Base-by-base conservation (phyloP, 176 grass and related monocot genomes). In the Hordeum marinum region DNA sequence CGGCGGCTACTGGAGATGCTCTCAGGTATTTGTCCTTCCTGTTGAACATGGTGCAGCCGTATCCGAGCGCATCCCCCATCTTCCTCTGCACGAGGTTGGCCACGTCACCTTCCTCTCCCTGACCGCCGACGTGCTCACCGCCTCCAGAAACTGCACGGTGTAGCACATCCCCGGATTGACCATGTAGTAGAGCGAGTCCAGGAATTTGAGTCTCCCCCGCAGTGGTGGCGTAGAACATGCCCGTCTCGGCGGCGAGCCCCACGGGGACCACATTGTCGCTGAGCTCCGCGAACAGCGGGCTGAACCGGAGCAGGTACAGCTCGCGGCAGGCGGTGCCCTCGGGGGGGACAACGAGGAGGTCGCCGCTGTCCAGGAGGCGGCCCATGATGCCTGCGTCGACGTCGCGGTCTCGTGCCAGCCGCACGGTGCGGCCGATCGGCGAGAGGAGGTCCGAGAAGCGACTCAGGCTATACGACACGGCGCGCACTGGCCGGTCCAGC, bases 11-110 rank as follows among this genome's bases (percentile, higher is more conserved):
- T n/a, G n/a, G n/a, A n/a, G n/a, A n/a, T n/a, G n/a, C n/a, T n/a
- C n/a, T n/a, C n/a, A n/a, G 72, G 74, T 96, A 96, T 84, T 93
- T 96, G n/a, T 93, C 89, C 87, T 83, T 96, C 75, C 94, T 87
- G 7, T 87, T 96, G 32, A 96, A 76, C 69, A 83, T 86, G 29
- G 94, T 96, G 75, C 89, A 96, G 0, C 75, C 57, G 6, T 87
- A 96, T 0, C 94, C 91, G 0, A 96, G 68, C 25, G 91, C 94
- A 0, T 71, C 64, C 20, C 89, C 91, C 63, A 96, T 91, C 79
- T 78, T 34, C 20, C 27, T 66, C 85, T 96, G 91, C 62, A 96
- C 86, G 9, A 46, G 72, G 57, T 93, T 96, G 3, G 91, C 94
- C 43, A 90, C 6, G 10, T 89, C 87, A 17, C 63, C 8, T 9